Conservation (phyloP, 345 rosid species). For the Salix koriyanagi region DNA sequence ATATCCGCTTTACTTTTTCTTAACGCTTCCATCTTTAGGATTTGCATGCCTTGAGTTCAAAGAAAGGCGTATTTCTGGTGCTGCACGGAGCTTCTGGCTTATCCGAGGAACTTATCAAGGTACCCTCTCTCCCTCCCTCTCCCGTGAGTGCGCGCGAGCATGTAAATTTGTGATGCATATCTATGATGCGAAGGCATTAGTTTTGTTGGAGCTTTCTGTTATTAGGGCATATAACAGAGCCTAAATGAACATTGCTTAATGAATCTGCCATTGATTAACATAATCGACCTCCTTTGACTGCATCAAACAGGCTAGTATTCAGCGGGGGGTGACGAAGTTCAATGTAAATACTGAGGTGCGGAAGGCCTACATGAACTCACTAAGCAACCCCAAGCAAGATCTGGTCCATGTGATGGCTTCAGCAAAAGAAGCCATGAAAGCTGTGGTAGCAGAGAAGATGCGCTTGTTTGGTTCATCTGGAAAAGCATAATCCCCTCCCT, state of each 20-base stretch:
- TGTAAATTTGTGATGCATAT: background rate
- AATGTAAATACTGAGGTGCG: conserved; percentile 89
- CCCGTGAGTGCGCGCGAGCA: no score
- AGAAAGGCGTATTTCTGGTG: conserved; percentile 77
- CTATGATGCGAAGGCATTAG: background rate
- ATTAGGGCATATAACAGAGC: no score
- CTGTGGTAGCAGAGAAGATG: conserved; percentile 76
- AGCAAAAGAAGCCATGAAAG: conserved; percentile 78
- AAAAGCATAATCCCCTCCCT: conserved; percentile 37
- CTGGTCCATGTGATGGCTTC: conserved; percentile 72
- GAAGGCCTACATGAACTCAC: conserved; percentile 70
- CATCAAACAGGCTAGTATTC: conserved; percentile 56
- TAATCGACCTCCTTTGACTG: conserved; percentile 10
- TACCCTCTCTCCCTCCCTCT: conserved; percentile 1
- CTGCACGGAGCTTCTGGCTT: conserved; percentile 98
- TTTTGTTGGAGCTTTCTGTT: background rate
- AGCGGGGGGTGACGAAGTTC: conserved; percentile 78
- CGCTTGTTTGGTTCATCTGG: conserved; percentile 81
- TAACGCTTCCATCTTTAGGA: conserved; percentile 38
- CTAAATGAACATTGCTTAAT: background rate
- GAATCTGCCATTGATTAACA: background rate
- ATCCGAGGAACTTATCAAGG: conserved; percentile 68
- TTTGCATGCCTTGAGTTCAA: conserved; percentile 51
- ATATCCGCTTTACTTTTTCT: background rate
- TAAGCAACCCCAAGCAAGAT: conserved; percentile 51